Conservation (phyloP, 2,329 filamentous ascomycete genomes). For the Fusarium equiseti region DNA sequence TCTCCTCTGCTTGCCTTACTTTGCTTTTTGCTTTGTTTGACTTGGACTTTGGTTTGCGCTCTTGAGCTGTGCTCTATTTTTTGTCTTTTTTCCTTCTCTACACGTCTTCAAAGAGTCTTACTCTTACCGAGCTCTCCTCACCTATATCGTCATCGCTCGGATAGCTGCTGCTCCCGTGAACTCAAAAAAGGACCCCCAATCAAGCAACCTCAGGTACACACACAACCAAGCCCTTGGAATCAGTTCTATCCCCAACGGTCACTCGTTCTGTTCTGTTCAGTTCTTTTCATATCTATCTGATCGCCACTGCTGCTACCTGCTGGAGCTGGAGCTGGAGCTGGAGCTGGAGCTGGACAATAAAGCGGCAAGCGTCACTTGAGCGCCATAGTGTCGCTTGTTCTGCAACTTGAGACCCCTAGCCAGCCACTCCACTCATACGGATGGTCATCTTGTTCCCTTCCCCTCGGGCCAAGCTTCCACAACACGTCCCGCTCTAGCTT, state of each 20-base stretch:
- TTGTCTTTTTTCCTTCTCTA: background rate
- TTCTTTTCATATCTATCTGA: background rate
- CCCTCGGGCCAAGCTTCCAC: conserved; percentile 9
- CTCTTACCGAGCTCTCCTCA: conserved; percentile 15
- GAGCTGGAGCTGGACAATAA: background rate
- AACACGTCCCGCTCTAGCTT: conserved; percentile 21
- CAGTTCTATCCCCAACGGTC: conserved; percentile 20
- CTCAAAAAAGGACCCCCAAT: conserved; percentile 17
- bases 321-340: too few relatives aligned
- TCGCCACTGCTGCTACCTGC: background rate
- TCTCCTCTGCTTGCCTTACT: conserved; percentile 6
- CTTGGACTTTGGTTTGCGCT: background rate
- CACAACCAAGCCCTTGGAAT: conserved; percentile 30
- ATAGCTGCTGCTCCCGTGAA: conserved; percentile 23
- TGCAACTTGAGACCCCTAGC: conserved; percentile 28
- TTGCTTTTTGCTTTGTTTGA: background rate
- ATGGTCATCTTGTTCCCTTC: conserved; percentile 28
- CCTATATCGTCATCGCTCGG: conserved; percentile 25
- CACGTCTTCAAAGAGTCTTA: background rate
- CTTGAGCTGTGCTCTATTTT: background rate
- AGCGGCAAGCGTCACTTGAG: conserved; percentile 28
- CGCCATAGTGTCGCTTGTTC: conserved; percentile 35
- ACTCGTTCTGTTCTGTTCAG: conserved; percentile 22
- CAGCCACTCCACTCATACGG: conserved; percentile 41
- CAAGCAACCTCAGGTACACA: conserved; percentile 35